phyloP scores from a whole-genome alignment of 1,139 yeast species.

The Yamadazyma trypodendri region DNA sequence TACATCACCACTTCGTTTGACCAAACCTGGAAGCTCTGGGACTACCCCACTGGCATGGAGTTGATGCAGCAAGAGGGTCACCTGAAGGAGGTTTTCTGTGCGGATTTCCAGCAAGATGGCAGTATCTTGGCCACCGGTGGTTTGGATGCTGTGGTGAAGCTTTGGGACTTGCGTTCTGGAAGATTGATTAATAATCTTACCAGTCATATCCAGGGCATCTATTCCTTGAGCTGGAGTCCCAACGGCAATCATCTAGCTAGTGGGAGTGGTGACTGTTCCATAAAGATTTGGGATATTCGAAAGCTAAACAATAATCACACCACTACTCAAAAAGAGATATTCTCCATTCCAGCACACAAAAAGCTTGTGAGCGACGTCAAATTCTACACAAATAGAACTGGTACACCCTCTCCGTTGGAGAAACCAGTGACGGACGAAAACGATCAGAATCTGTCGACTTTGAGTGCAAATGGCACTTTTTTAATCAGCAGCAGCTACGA shows the following conservation, averaged over 20 bases:
- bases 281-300: constrained; percentile 87
- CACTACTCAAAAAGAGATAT: constrained; percentile 28
- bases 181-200: constrained; percentile 55
- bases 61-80: constrained; percentile 79
- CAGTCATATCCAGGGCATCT: constrained; percentile 73
- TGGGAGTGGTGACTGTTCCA: constrained; percentile 80
- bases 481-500: constrained; percentile 73
- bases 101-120: constrained; percentile 77
- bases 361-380: constrained; percentile 68
- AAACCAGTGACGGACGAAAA: constrained; percentile 29
- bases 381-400: constrained; percentile 38
- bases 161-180: constrained; percentile 91
- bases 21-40: constrained; percentile 90
- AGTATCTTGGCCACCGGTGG: constrained; percentile 77
- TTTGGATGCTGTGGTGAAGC: constrained; percentile 65
- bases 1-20: constrained; percentile 79
- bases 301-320: constrained; percentile 18
- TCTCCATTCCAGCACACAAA: constrained; percentile 73
- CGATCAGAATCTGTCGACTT: constrained; percentile 20
- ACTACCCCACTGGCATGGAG: constrained; percentile 40
- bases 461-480: constrained; percentile 41
- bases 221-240: constrained; percentile 70
- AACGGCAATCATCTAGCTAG: constrained; percentile 78
- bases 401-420: constrained; percentile 1
- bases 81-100: constrained; percentile 64